Base-by-base conservation (phyloP, 2,329 filamentous ascomycete species). In the Venturia asperata region DNA sequence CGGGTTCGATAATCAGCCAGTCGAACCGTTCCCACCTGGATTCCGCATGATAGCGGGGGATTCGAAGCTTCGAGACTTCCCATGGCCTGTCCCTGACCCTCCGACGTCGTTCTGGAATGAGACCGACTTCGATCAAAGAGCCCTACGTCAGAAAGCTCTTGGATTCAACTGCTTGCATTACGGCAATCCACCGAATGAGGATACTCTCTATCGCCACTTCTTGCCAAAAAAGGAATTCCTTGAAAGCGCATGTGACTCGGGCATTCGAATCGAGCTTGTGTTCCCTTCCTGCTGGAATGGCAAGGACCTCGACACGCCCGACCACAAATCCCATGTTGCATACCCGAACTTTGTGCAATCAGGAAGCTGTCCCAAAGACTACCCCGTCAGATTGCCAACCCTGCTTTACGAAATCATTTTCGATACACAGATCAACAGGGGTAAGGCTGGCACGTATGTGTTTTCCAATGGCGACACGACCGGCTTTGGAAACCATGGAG, bases 121-220 rank as follows among this genome's bases (percentile, higher is more conserved):
- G 1, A 11, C 41, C 13, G 78, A 85, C 5, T 84, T 87, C 67
- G 83, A 84, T 71, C 88, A 87, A 13, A 75, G 77, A 19, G 84
- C 87, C 63, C 83, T 97, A 45, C 79, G 78, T 62, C 89, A 96
- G 79, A 91, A 92, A 67, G 91, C 92, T 11, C 71, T 97, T 37
- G 93, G 94, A 3, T 96, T 96, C 84, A 97, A 97, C 81, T 97
- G 94, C 77, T 79, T 99, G 67, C 87, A 97, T 83, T 97, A 97
- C 74, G 71, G 70, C 41, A 79, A 76, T 30, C 71, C 70, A 21
- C 66, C 76, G 0, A 80, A 89, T 1, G 92, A 96, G 75, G 82
- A 83, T 1, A 89, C 92, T 17, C 82, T 96, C 43, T 89, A 86
- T 75, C 91, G 92, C 69, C 92, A 96, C 76, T 87, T 85, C 73